These are phyloP conservation scores for Cercophora sp. DNA, from an alignment of 495 filamentous ascomycete genomes.

Conservation along the genomic window DNA sequence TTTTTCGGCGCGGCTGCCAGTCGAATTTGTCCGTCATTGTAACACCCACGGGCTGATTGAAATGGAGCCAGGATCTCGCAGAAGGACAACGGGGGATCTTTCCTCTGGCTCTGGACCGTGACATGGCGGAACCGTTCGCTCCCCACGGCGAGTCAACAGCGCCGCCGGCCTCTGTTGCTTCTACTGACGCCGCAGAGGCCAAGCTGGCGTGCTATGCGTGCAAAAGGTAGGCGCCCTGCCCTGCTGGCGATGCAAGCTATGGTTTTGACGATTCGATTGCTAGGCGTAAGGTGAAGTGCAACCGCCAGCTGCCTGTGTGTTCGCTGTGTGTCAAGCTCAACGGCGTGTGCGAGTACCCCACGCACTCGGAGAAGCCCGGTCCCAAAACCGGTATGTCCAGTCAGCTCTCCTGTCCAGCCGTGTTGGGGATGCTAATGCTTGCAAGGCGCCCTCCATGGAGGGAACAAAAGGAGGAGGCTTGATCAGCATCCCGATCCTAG, in stretches of 20 bases:
- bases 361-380: slow-evolving; percentile 23
- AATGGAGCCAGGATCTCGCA: too few relatives aligned
- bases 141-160: neutral
- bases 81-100: too few relatives aligned
- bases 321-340: slow-evolving; percentile 11
- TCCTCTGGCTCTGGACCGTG: too few relatives aligned
- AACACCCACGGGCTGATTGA: too few relatives aligned
- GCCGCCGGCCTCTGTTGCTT: neutral
- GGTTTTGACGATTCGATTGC: too few relatives aligned
- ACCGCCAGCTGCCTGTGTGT: slow-evolving; percentile 14
- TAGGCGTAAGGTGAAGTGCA: neutral
- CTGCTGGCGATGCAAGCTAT: too few relatives aligned
- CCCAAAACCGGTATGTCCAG: slow-evolving; percentile 22
- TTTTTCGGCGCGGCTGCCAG: too few relatives aligned
- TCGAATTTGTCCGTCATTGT: too few relatives aligned
- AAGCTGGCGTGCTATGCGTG: neutral
- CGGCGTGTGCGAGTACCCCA: slow-evolving; percentile 14
- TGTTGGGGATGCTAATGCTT: neutral
- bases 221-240: neutral
- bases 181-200: neutral
- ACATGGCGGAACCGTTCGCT: too few relatives aligned
- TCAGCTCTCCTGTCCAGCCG: neutral
- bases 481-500: neutral
- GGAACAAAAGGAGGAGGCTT: slow-evolving; percentile 4
- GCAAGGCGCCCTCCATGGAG: neutral